A percentile compares a stretch with the other conserved stretches of the same genome.
These are phyloP conservation scores for Heritiera fomes DNA, from an alignment of 345 rosid species.

Conservation along the genomic window DNA sequence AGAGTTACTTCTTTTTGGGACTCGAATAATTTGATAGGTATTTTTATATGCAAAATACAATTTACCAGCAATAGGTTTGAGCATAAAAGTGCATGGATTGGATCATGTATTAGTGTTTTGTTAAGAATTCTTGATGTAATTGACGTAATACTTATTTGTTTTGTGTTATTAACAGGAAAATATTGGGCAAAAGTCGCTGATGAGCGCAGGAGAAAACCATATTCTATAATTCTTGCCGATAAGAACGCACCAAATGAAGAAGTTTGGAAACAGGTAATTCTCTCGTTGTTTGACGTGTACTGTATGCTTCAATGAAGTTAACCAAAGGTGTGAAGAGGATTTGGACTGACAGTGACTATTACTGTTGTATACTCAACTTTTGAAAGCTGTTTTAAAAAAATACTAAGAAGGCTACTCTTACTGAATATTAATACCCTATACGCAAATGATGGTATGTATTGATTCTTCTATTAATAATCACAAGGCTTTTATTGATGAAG, in stretches of 20 bases:
- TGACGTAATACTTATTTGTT: background rate
- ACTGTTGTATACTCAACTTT: background rate
- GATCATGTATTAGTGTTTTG: background rate
- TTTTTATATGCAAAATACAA: background rate
- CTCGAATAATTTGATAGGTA: background rate
- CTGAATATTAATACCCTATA: background rate
- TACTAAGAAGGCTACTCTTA: background rate
- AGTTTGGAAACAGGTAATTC: constrained; percentile 92
- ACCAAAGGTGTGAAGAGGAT: background rate
- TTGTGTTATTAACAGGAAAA: constrained; percentile 47
- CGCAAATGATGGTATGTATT: background rate
- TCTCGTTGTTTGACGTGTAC: constrained; percentile 7
- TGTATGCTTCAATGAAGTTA: background rate
- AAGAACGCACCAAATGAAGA: constrained; percentile 99
- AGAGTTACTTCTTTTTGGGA: background rate
- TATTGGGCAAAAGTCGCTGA: constrained; percentile 90
- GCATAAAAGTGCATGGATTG: background rate
- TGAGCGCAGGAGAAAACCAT: constrained; percentile 64
- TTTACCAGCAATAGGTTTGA: background rate
- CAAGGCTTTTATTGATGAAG: background rate
- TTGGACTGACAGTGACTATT: background rate
- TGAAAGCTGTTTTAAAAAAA: background rate
- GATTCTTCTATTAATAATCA: background rate
- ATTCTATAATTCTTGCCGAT: constrained; percentile 92
- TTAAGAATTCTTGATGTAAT: background rate